Percentiles rank a stretch among this genome's conserved stretches.
Evolutionary conservation across 129 eudicot species (phyloP).

Genomic region (Lactuca sativa): DNA sequence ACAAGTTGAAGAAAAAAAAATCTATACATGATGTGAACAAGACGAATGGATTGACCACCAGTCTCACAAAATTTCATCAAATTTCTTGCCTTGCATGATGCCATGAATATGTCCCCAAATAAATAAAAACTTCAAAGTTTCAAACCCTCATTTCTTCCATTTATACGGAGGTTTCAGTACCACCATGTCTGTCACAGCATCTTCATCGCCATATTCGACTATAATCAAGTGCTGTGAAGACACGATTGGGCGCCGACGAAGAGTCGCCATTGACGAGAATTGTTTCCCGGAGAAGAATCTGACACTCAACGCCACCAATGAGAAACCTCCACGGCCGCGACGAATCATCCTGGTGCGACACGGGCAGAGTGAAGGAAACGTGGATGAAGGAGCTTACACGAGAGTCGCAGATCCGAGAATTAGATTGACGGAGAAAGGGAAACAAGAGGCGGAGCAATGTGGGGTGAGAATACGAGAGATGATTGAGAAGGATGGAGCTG

Average conservation of each 20-base stretch:
- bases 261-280: conserved; percentile 12
- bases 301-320: conserved; percentile 7
- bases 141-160: neutral
- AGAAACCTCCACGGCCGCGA: conserved; percentile 68
- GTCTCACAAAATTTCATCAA: neutral
- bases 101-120: neutral
- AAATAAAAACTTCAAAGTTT: no score
- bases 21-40: neutral
- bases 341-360: conserved; percentile 75
- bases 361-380: conserved; percentile 84
- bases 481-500: conserved; percentile 63
- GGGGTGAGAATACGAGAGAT: conserved; percentile 54
- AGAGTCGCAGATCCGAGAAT: conserved; percentile 74
- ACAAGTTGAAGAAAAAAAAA: neutral
- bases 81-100: neutral
- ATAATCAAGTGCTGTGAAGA: conserved; percentile 45
- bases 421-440: conserved; percentile 54
- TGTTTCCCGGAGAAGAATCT: conserved; percentile 44
- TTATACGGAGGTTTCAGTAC: neutral
- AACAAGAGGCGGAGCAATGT: conserved; percentile 62
- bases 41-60: neutral
- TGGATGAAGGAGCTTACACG: conserved; percentile 67
- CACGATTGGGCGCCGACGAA: conserved; percentile 31
- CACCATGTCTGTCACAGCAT: conserved; percentile 27
- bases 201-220: conserved; percentile 22